Evolutionary conservation across 106 monocot genomes (phyloP), one percentile per base, ranked within the genome.

Genomic region (Agapanthus africanus): DNA sequence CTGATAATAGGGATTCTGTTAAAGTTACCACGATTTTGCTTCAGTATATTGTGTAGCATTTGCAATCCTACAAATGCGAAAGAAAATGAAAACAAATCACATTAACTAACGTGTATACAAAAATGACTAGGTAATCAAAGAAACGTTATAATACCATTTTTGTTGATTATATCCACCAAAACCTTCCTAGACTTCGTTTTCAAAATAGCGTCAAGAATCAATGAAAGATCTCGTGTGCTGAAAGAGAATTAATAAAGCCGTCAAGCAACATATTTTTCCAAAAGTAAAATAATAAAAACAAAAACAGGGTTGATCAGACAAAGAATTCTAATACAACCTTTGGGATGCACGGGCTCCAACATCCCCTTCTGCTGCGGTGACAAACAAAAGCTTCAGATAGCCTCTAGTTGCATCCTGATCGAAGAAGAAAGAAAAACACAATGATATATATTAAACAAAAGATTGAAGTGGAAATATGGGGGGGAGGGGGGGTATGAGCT

Each of bases 1-100:
- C 97, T 70, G 37, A 93, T 73, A 34, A 99, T 82, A 46, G 97
- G 97, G 73, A 81, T 92, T 71, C 86, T 78, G 59, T 78, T 87
- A 75, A 87, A 84, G 41, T 90, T 83, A 63, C 66, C 77, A 40
- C 83, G 70, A 47, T 90, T 99, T 70, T 99, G 92, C 79, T 99
- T 99, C 86, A 99, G 65, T 37, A 99, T 90, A 70, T 91, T 89
- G 69, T 99, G 97, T 59, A 99, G 74, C 89, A 99, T 92, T 71
- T 92, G 92, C 73, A 92, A 59, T 18, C 97, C 97, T 99, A 66
- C 33, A 44, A 27, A 70, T 52, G 27, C n/a, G n/a, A n/a, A n/a
- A n/a, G n/a, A n/a, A n/a, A n/a, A n/a, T n/a, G n/a, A n/a, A n/a
- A n/a, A n/a, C n/a, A n/a, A n/a, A n/a, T n/a, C n/a, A n/a, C n/a